phyloP scores from a whole-genome alignment of 1,139 yeast species.

The Yamadazyma dushanensis region DNA sequence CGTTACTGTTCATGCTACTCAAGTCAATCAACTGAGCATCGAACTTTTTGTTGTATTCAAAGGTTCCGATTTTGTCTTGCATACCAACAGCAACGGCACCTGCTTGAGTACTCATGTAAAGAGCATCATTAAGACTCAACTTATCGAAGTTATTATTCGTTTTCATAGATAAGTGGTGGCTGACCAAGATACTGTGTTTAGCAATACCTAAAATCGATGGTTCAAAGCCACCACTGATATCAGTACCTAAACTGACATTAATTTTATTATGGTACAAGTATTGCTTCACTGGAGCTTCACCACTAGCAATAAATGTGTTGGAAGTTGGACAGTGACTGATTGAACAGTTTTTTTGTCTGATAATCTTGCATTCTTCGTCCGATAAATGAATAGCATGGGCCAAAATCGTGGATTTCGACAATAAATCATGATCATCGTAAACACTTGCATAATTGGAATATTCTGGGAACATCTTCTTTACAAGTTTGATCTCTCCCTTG shows the following conservation, averaged over 20 bases:
- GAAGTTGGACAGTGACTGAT: constrained; percentile 94
- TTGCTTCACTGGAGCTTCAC: constrained; percentile 78
- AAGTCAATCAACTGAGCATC: constrained; percentile 82
- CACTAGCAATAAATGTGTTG: constrained; percentile 84
- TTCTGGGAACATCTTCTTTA: constrained; percentile 71
- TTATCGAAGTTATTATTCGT: constrained; percentile 30
- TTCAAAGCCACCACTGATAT: constrained; percentile 89
- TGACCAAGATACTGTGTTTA: constrained; percentile 76
- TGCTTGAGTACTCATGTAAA: constrained; percentile 83
- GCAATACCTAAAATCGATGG: constrained; percentile 76
- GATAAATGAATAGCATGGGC: constrained; percentile 88
- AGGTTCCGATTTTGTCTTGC: constrained; percentile 62
- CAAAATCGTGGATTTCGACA: constrained; percentile 67
- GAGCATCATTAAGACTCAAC: constrained; percentile 66
- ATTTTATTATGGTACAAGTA: constrained; percentile 65
- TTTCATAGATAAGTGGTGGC: constrained; percentile 79
- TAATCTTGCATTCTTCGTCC: constrained; percentile 59
- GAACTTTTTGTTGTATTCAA: constrained; percentile 73
- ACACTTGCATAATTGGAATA: constrained; percentile 71
- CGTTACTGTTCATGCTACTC: constrained; percentile 46
- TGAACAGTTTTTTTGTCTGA: constrained; percentile 60
- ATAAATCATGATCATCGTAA: constrained; percentile 62
- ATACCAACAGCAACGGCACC: constrained; percentile 81
- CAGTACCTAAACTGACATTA: constrained; percentile 87
- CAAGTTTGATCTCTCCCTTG: constrained; percentile 71